Percentiles rank a stretch among this genome's conserved stretches.
Conservation (phyloP, 164 flowering plant species). For the Vitis vinifera region DNA sequence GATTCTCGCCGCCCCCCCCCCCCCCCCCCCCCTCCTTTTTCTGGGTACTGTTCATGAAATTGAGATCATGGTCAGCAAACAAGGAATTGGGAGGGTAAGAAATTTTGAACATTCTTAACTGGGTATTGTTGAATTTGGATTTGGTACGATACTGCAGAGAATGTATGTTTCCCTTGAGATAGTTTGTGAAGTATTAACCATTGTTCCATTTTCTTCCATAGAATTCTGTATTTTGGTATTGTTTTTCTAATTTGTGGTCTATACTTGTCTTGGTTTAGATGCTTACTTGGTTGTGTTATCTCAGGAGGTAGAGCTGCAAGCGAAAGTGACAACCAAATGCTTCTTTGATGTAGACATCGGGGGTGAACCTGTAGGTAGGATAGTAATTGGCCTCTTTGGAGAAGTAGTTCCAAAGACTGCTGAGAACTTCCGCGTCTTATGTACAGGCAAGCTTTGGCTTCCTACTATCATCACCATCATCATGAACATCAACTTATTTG, state of each 20-base stretch:
- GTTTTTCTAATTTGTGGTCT: no score
- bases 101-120: neutral
- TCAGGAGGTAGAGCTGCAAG: slow-evolving; percentile 61
- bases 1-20: no score
- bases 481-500: neutral
- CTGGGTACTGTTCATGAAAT: no score
- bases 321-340: slow-evolving; percentile 61
- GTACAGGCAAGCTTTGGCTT: slow-evolving; percentile 49
- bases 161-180: no score
- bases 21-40: no score
- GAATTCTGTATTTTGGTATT: no score
- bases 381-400: slow-evolving; percentile 73
- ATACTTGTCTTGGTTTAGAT: no score
- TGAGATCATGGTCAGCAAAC: no score
- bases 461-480: neutral
- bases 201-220: no score
- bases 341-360: slow-evolving; percentile 80
- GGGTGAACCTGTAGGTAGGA: slow-evolving; percentile 60
- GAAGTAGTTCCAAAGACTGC: slow-evolving; percentile 65
- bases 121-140: neutral
- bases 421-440: slow-evolving; percentile 77
- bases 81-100: no score
- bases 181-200: no score
- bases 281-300: slow-evolving; percentile 1
- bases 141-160: no score